A percentile compares a stretch with the other conserved stretches of the same genome.
Conservation (phyloP, 2,329 filamentous ascomycete species). For the Arthrobotrys conoides region DNA sequence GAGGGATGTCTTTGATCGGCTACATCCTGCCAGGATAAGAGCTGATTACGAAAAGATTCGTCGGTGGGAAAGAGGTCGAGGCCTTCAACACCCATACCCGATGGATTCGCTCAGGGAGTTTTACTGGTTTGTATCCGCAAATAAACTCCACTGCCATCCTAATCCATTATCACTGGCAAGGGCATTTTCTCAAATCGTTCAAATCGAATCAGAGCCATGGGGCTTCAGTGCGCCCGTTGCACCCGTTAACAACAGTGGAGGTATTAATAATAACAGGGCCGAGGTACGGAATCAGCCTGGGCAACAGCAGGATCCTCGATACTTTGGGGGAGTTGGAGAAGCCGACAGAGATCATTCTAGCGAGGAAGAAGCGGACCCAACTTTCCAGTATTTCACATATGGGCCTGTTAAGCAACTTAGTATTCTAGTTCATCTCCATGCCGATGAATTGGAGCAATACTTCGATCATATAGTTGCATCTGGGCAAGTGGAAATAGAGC, state of each 20-base stretch:
- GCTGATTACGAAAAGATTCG: not conserved
- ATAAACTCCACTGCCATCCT: slow-evolving; percentile 35
- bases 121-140: slow-evolving; percentile 4
- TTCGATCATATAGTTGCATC: not conserved
- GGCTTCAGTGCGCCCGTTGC: too few species aligned
- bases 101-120: slow-evolving; percentile 24
- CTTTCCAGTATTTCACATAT: slow-evolving; percentile 33
- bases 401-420: slow-evolving; percentile 11
- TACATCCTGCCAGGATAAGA: not conserved
- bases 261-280: not conserved
- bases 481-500: not conserved
- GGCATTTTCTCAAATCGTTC: slow-evolving; percentile 8
- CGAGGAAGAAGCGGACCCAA: not conserved
- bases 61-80: slow-evolving; percentile 26
- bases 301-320: not conserved
- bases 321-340: not conserved
- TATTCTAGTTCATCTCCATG: slow-evolving; percentile 5
- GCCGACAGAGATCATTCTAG: not conserved
- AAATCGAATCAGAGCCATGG: slow-evolving; percentile 24
- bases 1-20: not conserved
- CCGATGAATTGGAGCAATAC: slow-evolving; percentile 31
- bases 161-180: not conserved
- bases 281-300: not conserved
- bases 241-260: too few species aligned
- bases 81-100: slow-evolving; percentile 2